phyloP scores from a whole-genome alignment of 2,329 filamentous ascomycete species.

The Blastomyces parvus region DNA sequence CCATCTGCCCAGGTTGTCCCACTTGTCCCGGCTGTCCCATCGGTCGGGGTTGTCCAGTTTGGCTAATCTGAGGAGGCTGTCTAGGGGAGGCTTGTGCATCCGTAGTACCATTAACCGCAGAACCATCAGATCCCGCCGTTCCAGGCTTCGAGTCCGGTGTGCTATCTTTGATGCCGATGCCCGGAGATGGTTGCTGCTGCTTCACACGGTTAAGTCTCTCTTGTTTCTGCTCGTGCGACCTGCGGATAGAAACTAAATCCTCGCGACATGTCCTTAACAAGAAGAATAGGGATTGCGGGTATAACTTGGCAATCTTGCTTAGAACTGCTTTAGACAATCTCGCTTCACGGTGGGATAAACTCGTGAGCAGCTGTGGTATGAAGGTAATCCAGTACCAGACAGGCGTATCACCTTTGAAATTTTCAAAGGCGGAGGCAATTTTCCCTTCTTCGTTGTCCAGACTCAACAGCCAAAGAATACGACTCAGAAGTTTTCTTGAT shows the following conservation, averaged over 20 bases:
- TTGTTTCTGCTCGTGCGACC: constrained; percentile 60
- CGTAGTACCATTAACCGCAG: constrained; percentile 33
- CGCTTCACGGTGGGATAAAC: constrained; percentile 83
- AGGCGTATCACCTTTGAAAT: constrained; percentile 93
- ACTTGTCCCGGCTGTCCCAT: not conserved
- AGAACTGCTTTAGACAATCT: constrained; percentile 77
- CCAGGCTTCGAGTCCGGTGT: constrained; percentile 19
- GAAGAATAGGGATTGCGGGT: constrained; percentile 93
- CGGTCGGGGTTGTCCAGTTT: not conserved
- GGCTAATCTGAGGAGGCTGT: constrained; percentile 9
- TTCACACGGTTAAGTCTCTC: constrained; percentile 54
- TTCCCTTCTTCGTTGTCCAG: constrained; percentile 79
- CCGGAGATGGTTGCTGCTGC: constrained; percentile 42
- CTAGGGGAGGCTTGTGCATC: constrained; percentile 37
- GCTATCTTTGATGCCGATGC: constrained; percentile 29
- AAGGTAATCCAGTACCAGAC: constrained; percentile 99
- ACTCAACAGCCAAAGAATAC: constrained; percentile 91
- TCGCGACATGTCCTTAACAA: constrained; percentile 86
- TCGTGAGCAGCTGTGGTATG: constrained; percentile 89
- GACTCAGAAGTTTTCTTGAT: constrained; percentile 82
- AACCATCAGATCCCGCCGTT: constrained; percentile 10
- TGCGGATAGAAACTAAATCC: constrained; percentile 87
- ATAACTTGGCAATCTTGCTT: constrained; percentile 87
- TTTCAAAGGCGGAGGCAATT: constrained; percentile 78
- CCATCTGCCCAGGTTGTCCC: not conserved